Evolutionary conservation across 768 basidiomycete species (phyloP).

Genomic region (Mrakia blollopis): DNA sequence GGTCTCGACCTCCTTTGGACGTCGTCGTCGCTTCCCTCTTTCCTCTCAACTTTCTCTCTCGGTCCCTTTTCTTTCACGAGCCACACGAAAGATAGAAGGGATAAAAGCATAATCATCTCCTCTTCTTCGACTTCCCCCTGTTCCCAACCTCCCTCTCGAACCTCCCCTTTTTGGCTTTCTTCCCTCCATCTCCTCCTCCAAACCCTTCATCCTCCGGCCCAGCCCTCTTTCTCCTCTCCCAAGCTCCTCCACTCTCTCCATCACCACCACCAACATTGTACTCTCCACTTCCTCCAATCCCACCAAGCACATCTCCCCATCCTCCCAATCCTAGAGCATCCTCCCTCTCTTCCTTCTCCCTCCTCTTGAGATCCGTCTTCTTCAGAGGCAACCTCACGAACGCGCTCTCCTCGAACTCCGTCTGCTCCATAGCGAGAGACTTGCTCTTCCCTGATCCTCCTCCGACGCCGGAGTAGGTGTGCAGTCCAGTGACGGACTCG

Average conservation of each 20-base stretch:
- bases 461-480: conserved; percentile 16
- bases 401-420: conserved; percentile 29
- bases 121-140: conserved; percentile 22
- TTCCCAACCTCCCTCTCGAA: conserved; percentile 29
- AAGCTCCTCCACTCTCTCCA: conserved; percentile 17
- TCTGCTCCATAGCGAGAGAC: conserved; percentile 29
- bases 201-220: conserved; percentile 4
- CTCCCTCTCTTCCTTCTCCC: conserved; percentile 33
- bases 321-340: conserved; percentile 30
- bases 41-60: background rate
- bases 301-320: conserved; percentile 32
- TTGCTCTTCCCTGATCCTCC: conserved; percentile 21
- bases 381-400: conserved; percentile 30
- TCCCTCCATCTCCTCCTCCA: background rate
- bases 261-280: background rate
- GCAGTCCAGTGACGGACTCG: conserved; percentile 30
- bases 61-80: background rate
- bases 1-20: too few species aligned
- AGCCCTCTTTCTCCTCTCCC: conserved; percentile 31
- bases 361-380: conserved; percentile 31
- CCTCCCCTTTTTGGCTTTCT: conserved; percentile 30
- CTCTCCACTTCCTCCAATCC: conserved; percentile 16
- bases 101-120: background rate
- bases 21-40: background rate
- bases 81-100: background rate